These are phyloP conservation scores for Fusarium cicatricum DNA, from an alignment of 2,329 filamentous ascomycete genomes.

Conservation along the genomic window DNA sequence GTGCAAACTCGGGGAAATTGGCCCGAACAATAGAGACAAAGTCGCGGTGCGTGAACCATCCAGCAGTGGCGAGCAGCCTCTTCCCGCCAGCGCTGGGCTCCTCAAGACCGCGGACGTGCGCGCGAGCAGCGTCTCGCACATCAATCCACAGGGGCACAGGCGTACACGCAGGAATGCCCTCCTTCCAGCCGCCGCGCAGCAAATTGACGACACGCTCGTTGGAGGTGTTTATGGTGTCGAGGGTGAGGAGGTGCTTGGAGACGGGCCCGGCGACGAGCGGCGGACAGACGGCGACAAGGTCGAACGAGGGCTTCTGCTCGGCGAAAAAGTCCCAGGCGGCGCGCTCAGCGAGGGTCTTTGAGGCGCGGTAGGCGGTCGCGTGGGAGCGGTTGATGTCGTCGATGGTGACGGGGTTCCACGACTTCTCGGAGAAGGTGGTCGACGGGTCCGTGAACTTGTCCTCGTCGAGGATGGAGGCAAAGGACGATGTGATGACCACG, in stretches of 20 bases:
- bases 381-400: conserved; percentile 52
- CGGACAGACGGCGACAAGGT: conserved; percentile 63
- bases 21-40: conserved; percentile 54
- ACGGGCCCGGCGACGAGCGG: conserved; percentile 64
- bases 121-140: conserved; percentile 63
- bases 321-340: conserved; percentile 62
- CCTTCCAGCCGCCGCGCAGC: conserved; percentile 60
- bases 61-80: conserved; percentile 59
- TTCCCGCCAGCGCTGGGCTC: conserved; percentile 56
- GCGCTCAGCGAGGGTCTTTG: conserved; percentile 63
- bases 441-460: conserved; percentile 48
- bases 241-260: conserved; percentile 55
- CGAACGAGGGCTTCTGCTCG: conserved; percentile 54
- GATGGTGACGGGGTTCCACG: conserved; percentile 63
- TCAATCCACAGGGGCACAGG: conserved; percentile 60
- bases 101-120: conserved; percentile 63
- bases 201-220: conserved; percentile 60
- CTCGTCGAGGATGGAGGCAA: conserved; percentile 60
- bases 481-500: conserved; percentile 70
- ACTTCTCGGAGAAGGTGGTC: conserved; percentile 55
- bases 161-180: conserved; percentile 52
- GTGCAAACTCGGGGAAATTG: conserved; percentile 60
- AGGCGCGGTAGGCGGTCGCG: conserved; percentile 60
- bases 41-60: conserved; percentile 56
- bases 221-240: conserved; percentile 61